These are phyloP conservation scores for Botrytis tulipae DNA, from an alignment of 2,329 filamentous ascomycete species.

Conservation along the genomic window DNA sequence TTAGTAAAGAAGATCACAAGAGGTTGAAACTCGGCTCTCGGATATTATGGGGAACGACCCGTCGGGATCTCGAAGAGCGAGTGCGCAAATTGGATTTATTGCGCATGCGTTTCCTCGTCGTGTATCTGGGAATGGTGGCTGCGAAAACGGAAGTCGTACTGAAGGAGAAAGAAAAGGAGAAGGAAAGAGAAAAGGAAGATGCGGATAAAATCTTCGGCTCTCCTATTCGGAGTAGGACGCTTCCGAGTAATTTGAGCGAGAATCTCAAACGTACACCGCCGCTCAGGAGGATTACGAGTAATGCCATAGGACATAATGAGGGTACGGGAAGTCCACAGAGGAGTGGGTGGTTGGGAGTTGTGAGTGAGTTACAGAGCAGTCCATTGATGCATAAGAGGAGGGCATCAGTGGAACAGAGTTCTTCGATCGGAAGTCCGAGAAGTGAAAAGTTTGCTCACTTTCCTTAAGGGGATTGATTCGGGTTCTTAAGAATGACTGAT, in stretches of 20 bases:
- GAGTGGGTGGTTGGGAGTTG: conserved; percentile 61
- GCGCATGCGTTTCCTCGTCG: conserved; percentile 62
- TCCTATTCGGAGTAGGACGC: neutral
- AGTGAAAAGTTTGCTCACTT: conserved; percentile 8
- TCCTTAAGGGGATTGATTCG: neutral
- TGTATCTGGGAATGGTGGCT: conserved; percentile 61
- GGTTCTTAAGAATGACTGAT: neutral
- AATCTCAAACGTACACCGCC: conserved; percentile 41
- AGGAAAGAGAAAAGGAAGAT: conserved; percentile 10
- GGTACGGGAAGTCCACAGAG: conserved; percentile 49
- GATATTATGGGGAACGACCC: conserved; percentile 55
- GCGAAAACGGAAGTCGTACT: conserved; percentile 35
- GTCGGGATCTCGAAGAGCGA: conserved; percentile 54
- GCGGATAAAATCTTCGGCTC: neutral
- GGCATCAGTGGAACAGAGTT: conserved; percentile 56
- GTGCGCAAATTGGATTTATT: conserved; percentile 59
- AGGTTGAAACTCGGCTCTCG: conserved; percentile 45
- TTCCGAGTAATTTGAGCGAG: conserved; percentile 24
- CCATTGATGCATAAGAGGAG: conserved; percentile 60
- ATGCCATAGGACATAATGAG: conserved; percentile 53
- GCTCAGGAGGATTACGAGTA: conserved; percentile 53
- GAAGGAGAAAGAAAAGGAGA: conserved; percentile 2
- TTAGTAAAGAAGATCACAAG: conserved; percentile 45
- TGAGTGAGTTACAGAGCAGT: conserved; percentile 60
- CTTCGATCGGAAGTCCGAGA: neutral